A percentile compares a stretch with the other conserved stretches of the same genome.
Conservation (phyloP, 1,284 basidiomycete species). For the Ceratobasidium papillatum region DNA sequence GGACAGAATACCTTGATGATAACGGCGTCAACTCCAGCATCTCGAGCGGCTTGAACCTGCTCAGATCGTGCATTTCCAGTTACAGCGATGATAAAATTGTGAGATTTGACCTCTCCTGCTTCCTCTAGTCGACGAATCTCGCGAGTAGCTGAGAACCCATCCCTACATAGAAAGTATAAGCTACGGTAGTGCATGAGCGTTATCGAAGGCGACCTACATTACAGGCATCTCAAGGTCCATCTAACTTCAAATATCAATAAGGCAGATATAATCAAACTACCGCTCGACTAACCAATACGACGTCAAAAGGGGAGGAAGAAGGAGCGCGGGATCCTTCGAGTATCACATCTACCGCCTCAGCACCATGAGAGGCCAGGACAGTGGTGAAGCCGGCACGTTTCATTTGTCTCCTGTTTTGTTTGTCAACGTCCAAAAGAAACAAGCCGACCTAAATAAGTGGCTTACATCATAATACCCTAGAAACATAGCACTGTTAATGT, state of each 20-base stretch:
- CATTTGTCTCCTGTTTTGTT: slow-evolving; percentile 44
- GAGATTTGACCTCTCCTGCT: slow-evolving; percentile 43
- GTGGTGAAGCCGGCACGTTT: slow-evolving; percentile 47
- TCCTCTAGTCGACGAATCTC: slow-evolving; percentile 48
- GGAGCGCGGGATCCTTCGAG: slow-evolving; percentile 8
- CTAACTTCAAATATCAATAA: slow-evolving; percentile 49
- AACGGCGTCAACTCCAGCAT: slow-evolving; percentile 36
- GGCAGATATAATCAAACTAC: slow-evolving; percentile 44
- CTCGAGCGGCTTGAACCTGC: slow-evolving; percentile 29
- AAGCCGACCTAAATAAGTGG: slow-evolving; percentile 35
- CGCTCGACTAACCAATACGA: slow-evolving; percentile 45
- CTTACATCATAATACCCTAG: slow-evolving; percentile 43
- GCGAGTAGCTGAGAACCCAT: slow-evolving; percentile 48
- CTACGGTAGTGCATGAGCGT: not conserved
- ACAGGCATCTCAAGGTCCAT: slow-evolving; percentile 52
- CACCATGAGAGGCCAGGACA: slow-evolving; percentile 47
- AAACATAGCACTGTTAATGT: slow-evolving; percentile 42
- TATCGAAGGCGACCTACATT: slow-evolving; percentile 40
- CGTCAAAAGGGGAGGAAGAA: slow-evolving; percentile 45
- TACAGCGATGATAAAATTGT: slow-evolving; percentile 48
- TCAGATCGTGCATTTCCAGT: slow-evolving; percentile 47
- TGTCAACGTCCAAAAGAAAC: not conserved
- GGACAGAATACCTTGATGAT: slow-evolving; percentile 28
- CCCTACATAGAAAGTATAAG: slow-evolving; percentile 33
- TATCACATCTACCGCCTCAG: slow-evolving; percentile 48